These are phyloP conservation scores for Acanthamoeba healyi DNA, from an alignment of 208 protist genomes.

Conservation along the genomic window DNA sequence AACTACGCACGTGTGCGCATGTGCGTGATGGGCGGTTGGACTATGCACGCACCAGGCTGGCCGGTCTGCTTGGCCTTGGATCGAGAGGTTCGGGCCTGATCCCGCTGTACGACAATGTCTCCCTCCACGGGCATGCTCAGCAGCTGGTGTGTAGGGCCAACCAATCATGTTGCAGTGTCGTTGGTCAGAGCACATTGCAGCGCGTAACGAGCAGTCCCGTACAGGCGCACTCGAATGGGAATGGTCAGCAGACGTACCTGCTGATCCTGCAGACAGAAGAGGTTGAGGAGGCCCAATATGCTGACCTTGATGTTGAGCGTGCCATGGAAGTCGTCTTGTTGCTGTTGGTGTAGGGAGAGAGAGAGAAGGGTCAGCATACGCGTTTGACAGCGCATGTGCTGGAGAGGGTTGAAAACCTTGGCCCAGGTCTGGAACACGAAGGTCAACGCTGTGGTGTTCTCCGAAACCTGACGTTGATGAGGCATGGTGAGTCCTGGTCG, in stretches of 20 bases:
- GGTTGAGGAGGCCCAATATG: slow-evolving; percentile 9
- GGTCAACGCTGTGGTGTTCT: slow-evolving; percentile 13
- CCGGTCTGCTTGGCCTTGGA: slow-evolving; percentile 16
- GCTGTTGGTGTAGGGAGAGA: neutral
- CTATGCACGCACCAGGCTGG: neutral
- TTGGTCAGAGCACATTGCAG: neutral
- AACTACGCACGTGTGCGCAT: too few species aligned
- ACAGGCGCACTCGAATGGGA: neutral
- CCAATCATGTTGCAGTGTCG: neutral
- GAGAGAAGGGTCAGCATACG: neutral
- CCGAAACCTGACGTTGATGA: neutral
- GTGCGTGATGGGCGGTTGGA: neutral
- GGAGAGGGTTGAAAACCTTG: neutral
- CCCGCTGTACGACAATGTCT: neutral
- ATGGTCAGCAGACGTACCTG: neutral
- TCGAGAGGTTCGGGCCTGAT: neutral
- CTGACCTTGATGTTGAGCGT: slow-evolving; percentile 70
- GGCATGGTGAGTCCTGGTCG: too few species aligned
- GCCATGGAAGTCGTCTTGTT: slow-evolving; percentile 67
- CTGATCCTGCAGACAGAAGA: slow-evolving; percentile 48
- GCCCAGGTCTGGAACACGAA: slow-evolving; percentile 47
- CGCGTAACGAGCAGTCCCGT: neutral
- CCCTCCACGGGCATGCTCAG: slow-evolving; percentile 57
- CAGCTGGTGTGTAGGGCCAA: neutral
- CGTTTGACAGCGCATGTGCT: neutral